Conservation (phyloP, 1,139 yeast species). For the Protomyces pachydermus region DNA sequence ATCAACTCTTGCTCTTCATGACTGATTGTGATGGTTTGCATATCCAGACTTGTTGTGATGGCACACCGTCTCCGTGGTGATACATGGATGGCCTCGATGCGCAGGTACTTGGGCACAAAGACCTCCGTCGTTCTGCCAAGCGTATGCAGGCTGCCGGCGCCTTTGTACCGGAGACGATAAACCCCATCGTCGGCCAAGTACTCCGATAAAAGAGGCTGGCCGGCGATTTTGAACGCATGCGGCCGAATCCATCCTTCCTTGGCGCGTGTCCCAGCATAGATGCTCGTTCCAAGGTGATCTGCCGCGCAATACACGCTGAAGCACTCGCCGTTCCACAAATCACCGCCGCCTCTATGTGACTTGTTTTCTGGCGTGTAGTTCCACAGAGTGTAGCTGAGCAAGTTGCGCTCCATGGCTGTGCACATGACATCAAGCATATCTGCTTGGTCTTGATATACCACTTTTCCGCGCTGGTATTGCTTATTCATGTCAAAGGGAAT, state of each 20-base stretch:
- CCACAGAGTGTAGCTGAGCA: slow-evolving; percentile 77
- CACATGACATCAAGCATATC: slow-evolving; percentile 78
- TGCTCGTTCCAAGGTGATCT: neutral
- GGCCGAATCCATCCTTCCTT: slow-evolving; percentile 42
- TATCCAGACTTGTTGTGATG: neutral
- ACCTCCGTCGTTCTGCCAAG: slow-evolving; percentile 45
- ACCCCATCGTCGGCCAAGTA: slow-evolving; percentile 37
- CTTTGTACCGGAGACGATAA: slow-evolving; percentile 36
- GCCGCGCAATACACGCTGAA: slow-evolving; percentile 62
- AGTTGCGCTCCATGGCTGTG: slow-evolving; percentile 67
- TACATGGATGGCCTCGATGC: neutral
- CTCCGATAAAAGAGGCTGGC: slow-evolving; percentile 35
- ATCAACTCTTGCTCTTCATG: neutral
- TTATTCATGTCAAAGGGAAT: slow-evolving; percentile 94
- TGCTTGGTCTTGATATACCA: slow-evolving; percentile 62
- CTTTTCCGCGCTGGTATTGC: slow-evolving; percentile 43
- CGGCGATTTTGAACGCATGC: slow-evolving; percentile 38
- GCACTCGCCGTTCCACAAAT: slow-evolving; percentile 88
- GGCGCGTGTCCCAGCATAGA: slow-evolving; percentile 38
- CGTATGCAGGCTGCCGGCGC: slow-evolving; percentile 15
- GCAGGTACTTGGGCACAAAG: slow-evolving; percentile 49
- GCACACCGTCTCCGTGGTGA: neutral
- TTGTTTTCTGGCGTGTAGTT: slow-evolving; percentile 63
- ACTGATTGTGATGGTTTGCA: neutral
- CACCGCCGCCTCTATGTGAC: slow-evolving; percentile 70